Conservation (phyloP, 2,329 filamentous ascomycete species). For the Thielaviopsis populi region DNA sequence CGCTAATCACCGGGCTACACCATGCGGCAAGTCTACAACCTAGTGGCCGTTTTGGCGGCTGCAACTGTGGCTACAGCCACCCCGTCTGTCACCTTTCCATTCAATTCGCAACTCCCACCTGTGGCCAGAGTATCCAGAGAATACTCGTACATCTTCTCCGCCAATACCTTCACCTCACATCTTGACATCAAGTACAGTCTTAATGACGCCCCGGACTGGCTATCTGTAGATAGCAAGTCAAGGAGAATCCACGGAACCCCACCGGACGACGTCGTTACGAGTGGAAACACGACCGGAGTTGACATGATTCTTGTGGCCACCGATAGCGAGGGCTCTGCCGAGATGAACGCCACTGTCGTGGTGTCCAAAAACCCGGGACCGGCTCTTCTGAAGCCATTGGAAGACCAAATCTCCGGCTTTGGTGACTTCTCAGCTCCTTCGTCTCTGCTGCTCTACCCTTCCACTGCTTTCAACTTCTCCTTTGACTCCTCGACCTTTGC, state of each 20-base stretch:
- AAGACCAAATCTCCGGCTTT: conserved; percentile 41
- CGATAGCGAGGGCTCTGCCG: conserved; percentile 47
- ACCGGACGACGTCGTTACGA: conserved; percentile 31
- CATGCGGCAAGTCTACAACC: conserved; percentile 18
- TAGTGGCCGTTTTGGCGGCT: conserved; percentile 21
- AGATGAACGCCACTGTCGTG: conserved; percentile 54
- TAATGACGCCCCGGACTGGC: conserved; percentile 50
- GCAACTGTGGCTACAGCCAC: conserved; percentile 24
- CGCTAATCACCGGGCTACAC: not conserved
- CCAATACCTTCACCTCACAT: conserved; percentile 55
- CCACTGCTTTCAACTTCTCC: conserved; percentile 36
- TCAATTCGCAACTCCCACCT: conserved; percentile 73
- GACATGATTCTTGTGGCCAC: conserved; percentile 54
- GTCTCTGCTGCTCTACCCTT: conserved; percentile 41
- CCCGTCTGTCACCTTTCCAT: conserved; percentile 46
- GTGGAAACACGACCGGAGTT: conserved; percentile 40
- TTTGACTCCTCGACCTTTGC: conserved; percentile 49
- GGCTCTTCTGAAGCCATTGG: conserved; percentile 38
- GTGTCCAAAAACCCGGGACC: conserved; percentile 46
- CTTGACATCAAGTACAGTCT: conserved; percentile 51
- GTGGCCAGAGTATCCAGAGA: conserved; percentile 53
- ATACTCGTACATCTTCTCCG: conserved; percentile 58
- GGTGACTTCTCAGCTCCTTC: conserved; percentile 46
- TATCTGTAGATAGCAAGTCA: conserved; percentile 50
- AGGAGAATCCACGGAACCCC: conserved; percentile 61